phyloP scores from a whole-genome alignment of 2,329 filamentous ascomycete genomes.

The Clonostachys rosea region DNA sequence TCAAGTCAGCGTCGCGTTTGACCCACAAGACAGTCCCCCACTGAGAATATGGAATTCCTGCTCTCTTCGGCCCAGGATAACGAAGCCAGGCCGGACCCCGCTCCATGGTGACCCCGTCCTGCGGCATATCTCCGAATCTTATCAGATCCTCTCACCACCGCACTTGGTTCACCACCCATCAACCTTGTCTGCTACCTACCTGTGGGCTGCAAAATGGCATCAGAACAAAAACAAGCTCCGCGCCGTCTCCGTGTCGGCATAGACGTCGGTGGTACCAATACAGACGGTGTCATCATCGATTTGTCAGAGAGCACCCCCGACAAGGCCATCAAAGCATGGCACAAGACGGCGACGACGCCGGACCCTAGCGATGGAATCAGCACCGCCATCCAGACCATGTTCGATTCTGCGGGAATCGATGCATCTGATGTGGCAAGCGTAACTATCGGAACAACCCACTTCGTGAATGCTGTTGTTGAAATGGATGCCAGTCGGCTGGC shows the following conservation, averaged over 20 bases:
- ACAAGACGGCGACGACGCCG: constrained; percentile 43
- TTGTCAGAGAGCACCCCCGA: constrained; percentile 23
- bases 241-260: constrained; percentile 31
- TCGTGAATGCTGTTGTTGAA: constrained; percentile 55
- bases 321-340: constrained; percentile 40
- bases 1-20: too few species aligned
- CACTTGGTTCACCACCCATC: neutral
- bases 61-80: too few species aligned
- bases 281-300: constrained; percentile 46
- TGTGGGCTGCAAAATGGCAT: neutral
- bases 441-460: constrained; percentile 52
- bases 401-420: constrained; percentile 22
- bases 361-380: constrained; percentile 42
- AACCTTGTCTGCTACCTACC: neutral
- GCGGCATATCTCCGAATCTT: constrained; percentile 1
- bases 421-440: constrained; percentile 37
- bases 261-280: constrained; percentile 47
- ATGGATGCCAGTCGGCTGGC: constrained; percentile 41
- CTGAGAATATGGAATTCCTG: too few species aligned
- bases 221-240: neutral
- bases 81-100: too few species aligned
- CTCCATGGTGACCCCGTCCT: too few species aligned
- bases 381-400: constrained; percentile 35
- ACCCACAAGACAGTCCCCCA: too few species aligned
- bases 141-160: neutral